Conservation (phyloP, 495 filamentous ascomycete genomes). For the Penicillium robsamsonii region DNA sequence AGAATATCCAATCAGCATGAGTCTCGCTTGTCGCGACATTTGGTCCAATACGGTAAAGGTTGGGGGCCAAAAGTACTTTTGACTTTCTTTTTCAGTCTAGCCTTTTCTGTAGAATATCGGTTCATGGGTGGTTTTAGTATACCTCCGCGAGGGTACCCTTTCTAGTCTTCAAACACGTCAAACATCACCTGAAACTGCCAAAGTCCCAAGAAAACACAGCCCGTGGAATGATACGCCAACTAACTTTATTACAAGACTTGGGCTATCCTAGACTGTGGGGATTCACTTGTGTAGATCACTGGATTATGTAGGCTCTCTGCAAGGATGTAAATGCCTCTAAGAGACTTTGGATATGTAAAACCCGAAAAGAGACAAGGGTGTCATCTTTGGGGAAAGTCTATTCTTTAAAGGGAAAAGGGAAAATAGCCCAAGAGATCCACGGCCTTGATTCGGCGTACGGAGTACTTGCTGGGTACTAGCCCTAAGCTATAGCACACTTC, state of each 20-base stretch:
- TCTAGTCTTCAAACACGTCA: no score
- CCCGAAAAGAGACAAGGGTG: no score
- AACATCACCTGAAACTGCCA: no score
- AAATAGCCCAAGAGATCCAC: neutral
- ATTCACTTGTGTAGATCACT: no score
- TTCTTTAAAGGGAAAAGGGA: no score
- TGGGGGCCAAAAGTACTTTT: slow-evolving; percentile 17
- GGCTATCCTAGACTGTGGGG: slow-evolving; percentile 22
- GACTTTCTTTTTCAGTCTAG: neutral
- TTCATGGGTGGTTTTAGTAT: no score
- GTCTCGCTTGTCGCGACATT: slow-evolving; percentile 28
- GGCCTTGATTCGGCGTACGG: neutral
- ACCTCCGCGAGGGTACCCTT: no score
- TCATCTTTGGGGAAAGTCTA: no score
- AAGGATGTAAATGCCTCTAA: no score
- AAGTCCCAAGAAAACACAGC: slow-evolving; percentile 14
- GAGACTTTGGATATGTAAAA: no score
- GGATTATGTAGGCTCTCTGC: no score
- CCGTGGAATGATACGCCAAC: slow-evolving; percentile 20
- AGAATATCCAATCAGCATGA: slow-evolving; percentile 2
- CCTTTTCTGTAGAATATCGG: no score
- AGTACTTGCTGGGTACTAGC: neutral
- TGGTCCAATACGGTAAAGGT: slow-evolving; percentile 19
- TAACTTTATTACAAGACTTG: slow-evolving; percentile 23
- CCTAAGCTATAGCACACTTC: neutral